Base-by-base conservation (phyloP, 306 rosid genomes). In the Lotus japonicus region DNA sequence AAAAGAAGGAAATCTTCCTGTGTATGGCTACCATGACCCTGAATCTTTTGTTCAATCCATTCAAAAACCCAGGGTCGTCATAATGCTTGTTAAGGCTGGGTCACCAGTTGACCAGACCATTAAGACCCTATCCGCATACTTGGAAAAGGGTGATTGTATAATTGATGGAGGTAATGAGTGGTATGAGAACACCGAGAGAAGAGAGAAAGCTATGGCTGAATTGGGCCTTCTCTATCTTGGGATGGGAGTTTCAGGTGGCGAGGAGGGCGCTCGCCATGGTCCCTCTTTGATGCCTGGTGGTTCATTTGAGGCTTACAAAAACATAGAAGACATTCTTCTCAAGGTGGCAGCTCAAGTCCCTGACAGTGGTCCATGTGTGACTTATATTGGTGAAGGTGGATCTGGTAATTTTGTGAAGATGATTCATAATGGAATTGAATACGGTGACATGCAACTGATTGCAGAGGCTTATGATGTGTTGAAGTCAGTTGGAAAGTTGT, bases 261-360 rank as follows among this genome's bases (percentile, higher is more conserved):
- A 89, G 70, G 96, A 89, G 81, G 96, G 92, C 9, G 92, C 96
- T 42, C 81, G 89, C 56, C 18, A 83, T 6, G 96, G 96, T 33
- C 96, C 96, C 19, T 89, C 96, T 42, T 73, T 89, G 92, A 89
- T 89, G 96, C 96, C 91, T 11, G 96, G 92, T 57, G 96, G 96
- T 53, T 89, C 92, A 11, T 71, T 81, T 26, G 89, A 89, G 79
- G 96, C 91, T 60, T 89, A 33, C 63, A 84, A 86, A 56, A 21
- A 87, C 82, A 89, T 89, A 19, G 87, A 89, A 65, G 96, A 89
- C 72, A 89, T 89, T 80, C 87, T 87, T 63, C 84, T 85, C 46
- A 87, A 89, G 80, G 96, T 89, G 83, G 92, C 92, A n/a, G 96
- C 92, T 44, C 96, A 87, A 81, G 92, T 89, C 53, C 78, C 81